Conservation (phyloP, 176 grass and related monocot genomes). For the Hyparrhenia diplandra region DNA sequence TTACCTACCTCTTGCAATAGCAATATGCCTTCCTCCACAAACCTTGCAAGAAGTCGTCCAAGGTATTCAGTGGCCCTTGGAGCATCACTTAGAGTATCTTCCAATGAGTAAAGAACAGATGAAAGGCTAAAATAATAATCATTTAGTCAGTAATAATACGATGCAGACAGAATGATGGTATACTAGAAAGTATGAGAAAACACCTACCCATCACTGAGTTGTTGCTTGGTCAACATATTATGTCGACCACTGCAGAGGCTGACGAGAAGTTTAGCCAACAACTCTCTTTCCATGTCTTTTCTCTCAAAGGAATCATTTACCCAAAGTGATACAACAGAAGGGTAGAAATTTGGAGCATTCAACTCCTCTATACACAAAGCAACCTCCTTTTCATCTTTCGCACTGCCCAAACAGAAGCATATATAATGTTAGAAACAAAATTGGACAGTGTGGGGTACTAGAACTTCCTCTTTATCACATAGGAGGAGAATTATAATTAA, state of each 20-base stretch:
- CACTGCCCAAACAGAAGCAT: conserved; percentile 49
- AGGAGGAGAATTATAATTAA: not conserved
- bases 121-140: conserved; percentile 47
- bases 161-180: not conserved
- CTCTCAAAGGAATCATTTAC: conserved; percentile 93
- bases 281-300: conserved; percentile 81
- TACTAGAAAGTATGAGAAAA: not conserved
- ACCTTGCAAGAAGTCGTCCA: conserved; percentile 63
- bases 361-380: conserved; percentile 87
- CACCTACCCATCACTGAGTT: conserved; percentile 73
- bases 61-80: conserved; percentile 81
- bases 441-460: not conserved
- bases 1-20: conserved; percentile 60
- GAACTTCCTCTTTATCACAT: not conserved
- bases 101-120: conserved; percentile 60
- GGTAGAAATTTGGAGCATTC: conserved; percentile 83
- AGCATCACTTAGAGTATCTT: conserved; percentile 91
- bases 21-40: conserved; percentile 62
- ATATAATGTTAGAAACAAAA: conserved; percentile 21
- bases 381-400: conserved; percentile 85
- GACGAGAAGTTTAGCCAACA: conserved; percentile 74
- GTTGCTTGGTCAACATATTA: conserved; percentile 57
- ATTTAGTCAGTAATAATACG: not conserved
- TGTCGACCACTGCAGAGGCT: conserved; percentile 61
- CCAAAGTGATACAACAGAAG: conserved; percentile 77